Percentiles rank a stretch among this genome's conserved stretches.
phyloP scores from a whole-genome alignment of 768 basidiomycete species.

The Tylopilus felleus region DNA sequence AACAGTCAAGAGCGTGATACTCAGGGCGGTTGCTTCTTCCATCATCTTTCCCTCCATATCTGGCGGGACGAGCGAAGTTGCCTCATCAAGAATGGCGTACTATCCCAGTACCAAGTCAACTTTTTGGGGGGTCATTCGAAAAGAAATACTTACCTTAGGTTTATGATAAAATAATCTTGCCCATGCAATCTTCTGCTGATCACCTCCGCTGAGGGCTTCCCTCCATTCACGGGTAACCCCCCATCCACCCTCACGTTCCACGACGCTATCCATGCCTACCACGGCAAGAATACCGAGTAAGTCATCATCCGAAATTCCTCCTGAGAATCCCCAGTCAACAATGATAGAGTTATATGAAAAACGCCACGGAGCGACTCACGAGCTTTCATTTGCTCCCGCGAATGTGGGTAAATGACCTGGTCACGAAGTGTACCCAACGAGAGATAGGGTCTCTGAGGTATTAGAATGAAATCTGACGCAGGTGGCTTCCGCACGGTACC shows the following conservation, averaged over 20 bases:
- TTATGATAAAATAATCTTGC: slow-evolving; percentile 93
- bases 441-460: slow-evolving; percentile 96
- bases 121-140: neutral
- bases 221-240: slow-evolving; percentile 88
- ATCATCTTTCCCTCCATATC: slow-evolving; percentile 95
- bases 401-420: slow-evolving; percentile 95
- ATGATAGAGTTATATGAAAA: neutral
- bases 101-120: slow-evolving; percentile 29
- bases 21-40: slow-evolving; percentile 81
- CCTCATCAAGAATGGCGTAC: slow-evolving; percentile 97
- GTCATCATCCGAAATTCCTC: slow-evolving; percentile 71
- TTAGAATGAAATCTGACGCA: slow-evolving; percentile 85
- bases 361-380: slow-evolving; percentile 43
- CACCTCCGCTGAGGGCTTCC: slow-evolving; percentile 89
- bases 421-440: slow-evolving; percentile 91
- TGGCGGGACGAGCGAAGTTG: slow-evolving; percentile 89
- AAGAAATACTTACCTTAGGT: slow-evolving; percentile 62
- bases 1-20: slow-evolving; percentile 91
- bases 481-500: slow-evolving; percentile 89
- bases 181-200: slow-evolving; percentile 98
- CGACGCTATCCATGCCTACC: slow-evolving; percentile 82
- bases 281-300: slow-evolving; percentile 66
- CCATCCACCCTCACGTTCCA: slow-evolving; percentile 97
- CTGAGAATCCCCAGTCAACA: slow-evolving; percentile 32
- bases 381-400: slow-evolving; percentile 70